Base-by-base conservation (phyloP, 2,329 filamentous ascomycete species). In the Penicillium expansum region DNA sequence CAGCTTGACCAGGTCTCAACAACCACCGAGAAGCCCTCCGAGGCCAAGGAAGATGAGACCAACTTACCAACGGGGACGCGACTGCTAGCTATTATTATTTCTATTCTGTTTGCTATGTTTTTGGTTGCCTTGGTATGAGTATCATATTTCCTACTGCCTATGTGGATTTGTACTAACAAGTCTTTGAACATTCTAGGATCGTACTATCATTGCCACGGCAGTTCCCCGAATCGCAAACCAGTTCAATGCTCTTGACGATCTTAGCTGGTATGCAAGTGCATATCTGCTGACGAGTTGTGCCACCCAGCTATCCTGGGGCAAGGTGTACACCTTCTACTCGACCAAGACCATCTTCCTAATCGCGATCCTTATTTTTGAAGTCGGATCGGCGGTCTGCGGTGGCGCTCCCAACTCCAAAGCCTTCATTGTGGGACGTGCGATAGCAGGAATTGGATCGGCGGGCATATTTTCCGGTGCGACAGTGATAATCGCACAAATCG, bases 201-300 rank as follows among this genome's bases (percentile, higher is more conserved):
- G 82, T 50, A 71, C 86, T 10, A 67, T 67, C 33, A 60, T 67
- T 11, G 56, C 62, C 2, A 63, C 63, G 1, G 66, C 66, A n/a
- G 63, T 67, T n/a, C 66, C 66, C 16, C 35, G 55, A 42, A 67
- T 67, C 29, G 62, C 65, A 13, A 59, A 60, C 38, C 55, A 67
- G 33, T 67, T 67, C 55, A 58, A 67, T 18, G 53, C 58, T 10
- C 53, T 65, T 2, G 79, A 80, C 2, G 85, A 87, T 59, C 83
- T 87, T 55, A 83, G 83, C 50, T 87, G 85, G 85, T 87, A 87
- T 68, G 83, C 82, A 5, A 83, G 82, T 37, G 79, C 83, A 16
- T 71, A 67, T 35, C 57, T 71, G 24, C 57, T 71, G 5, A 65
- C 62, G 48, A 37, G 56, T 27, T 59, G 61, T 43, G 72, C 76